Percentiles rank a stretch among this genome's conserved stretches.
Evolutionary conservation across 371 early-diverging fungal genomes (phyloP).

Genomic region (Mortierella sp.): DNA sequence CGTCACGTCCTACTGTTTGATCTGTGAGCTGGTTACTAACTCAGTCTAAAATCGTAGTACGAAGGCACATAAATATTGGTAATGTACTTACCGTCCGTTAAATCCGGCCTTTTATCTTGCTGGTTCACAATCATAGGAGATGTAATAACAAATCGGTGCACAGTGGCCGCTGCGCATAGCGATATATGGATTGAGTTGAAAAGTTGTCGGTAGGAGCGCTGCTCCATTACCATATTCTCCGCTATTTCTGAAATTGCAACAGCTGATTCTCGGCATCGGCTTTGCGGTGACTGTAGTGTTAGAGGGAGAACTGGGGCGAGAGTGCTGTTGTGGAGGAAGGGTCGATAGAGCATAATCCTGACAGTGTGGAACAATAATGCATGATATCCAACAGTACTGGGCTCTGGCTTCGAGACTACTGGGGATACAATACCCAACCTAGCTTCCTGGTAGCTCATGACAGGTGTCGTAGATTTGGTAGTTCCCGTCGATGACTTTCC

Average conservation of each 20-base stretch:
- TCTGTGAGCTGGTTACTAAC: not conserved
- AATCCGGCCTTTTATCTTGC: not conserved
- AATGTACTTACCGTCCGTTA: slow-evolving; percentile 16
- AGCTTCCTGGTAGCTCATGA: slow-evolving; percentile 55
- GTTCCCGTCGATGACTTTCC: slow-evolving; percentile 57
- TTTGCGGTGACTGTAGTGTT: slow-evolving; percentile 43
- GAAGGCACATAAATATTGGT: not conserved
- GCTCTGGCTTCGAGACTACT: not conserved
- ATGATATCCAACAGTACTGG: slow-evolving; percentile 15
- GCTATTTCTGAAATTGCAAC: slow-evolving; percentile 48
- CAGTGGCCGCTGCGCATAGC: slow-evolving; percentile 46
- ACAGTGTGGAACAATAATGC: slow-evolving; percentile 45
- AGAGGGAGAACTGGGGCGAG: slow-evolving; percentile 32
- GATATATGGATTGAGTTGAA: slow-evolving; percentile 51
- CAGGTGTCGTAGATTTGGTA: slow-evolving; percentile 56
- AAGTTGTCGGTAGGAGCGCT: slow-evolving; percentile 42
- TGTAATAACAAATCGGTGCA: slow-evolving; percentile 43
- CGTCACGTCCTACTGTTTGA: not conserved
- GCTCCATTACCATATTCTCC: slow-evolving; percentile 40
- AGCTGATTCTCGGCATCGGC: slow-evolving; percentile 46
- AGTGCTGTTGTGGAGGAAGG: slow-evolving; percentile 44
- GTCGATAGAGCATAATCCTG: slow-evolving; percentile 50
- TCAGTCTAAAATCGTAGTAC: not conserved
- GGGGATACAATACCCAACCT: not conserved
- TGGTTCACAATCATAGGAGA: slow-evolving; percentile 10